Evolutionary conservation across 495 filamentous ascomycete species (phyloP).

Genomic region (Xylaria grammica): DNA sequence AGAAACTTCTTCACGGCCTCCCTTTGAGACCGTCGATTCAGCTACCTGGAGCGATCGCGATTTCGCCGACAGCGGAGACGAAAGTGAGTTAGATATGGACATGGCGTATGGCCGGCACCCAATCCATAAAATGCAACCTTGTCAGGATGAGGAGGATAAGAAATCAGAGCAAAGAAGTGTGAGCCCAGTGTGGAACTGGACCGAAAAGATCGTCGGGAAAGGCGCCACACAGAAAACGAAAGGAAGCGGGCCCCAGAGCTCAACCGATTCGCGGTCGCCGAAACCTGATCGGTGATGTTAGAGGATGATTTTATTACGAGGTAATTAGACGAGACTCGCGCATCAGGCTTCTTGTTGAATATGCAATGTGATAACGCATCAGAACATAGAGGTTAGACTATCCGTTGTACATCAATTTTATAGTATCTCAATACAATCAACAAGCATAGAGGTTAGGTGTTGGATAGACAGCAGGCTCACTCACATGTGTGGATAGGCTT

Average conservation of each 20-base stretch:
- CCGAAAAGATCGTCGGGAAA: conserved; percentile 61
- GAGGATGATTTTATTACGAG: no score
- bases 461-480: conserved; percentile 1
- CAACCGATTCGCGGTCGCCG: not conserved
- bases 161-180: conserved; percentile 17
- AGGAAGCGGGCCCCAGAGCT: conserved; percentile 6
- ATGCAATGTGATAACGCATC: not conserved
- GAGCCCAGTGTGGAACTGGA: conserved; percentile 58
- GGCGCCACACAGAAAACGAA: conserved; percentile 37
- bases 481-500: not conserved
- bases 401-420: not conserved
- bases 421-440: not conserved
- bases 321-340: no score
- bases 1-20: conserved; percentile 36
- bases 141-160: not conserved
- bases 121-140: conserved; percentile 17
- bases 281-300: not conserved
- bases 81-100: conserved; percentile 48
- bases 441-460: conserved; percentile 12
- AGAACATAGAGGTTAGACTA: not conserved
- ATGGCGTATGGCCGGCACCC: conserved; percentile 28
- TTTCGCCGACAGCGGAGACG: conserved; percentile 56
- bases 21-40: conserved; percentile 44
- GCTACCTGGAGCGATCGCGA: conserved; percentile 60
- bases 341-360: not conserved